Percentiles rank a stretch among this genome's conserved stretches.
Conservation (phyloP, 306 rosid genomes). For the Cucumis hystrix region DNA sequence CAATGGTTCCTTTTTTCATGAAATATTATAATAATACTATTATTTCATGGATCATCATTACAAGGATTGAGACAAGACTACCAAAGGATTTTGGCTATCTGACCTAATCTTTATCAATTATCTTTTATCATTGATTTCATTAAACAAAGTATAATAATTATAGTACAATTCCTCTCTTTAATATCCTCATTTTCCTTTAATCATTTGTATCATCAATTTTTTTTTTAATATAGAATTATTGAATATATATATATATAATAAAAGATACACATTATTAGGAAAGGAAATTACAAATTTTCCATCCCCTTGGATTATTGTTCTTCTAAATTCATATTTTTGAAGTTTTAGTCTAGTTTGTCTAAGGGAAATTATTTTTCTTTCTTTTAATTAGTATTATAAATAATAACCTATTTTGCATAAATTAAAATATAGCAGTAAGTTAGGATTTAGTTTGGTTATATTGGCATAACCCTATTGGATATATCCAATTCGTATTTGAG, state of each 20-base stretch:
- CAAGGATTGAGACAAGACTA: background rate
- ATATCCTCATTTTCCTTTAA: background rate
- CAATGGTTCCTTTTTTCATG: background rate
- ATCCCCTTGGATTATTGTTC: background rate
- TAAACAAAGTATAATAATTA: background rate
- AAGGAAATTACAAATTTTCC: background rate
- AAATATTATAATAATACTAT: background rate
- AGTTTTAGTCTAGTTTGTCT: background rate
- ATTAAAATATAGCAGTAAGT: no score
- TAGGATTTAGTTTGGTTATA: no score
- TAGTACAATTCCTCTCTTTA: background rate
- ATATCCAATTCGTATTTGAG: no score
- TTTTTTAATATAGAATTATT: background rate
- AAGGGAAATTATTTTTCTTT: background rate
- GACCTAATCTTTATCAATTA: background rate
- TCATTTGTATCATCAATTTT: background rate
- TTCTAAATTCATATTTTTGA: background rate
- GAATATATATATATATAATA: background rate
- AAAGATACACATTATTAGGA: background rate
- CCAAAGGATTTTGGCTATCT: background rate
- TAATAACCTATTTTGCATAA: no score
- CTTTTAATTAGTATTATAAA: no score
- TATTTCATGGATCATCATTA: background rate
- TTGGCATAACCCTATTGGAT: no score
- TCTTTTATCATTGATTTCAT: background rate